Percentiles rank a stretch among this genome's conserved stretches.
Evolutionary conservation across 495 filamentous ascomycete genomes (phyloP).

Genomic region (Aspergillus funiculosus): DNA sequence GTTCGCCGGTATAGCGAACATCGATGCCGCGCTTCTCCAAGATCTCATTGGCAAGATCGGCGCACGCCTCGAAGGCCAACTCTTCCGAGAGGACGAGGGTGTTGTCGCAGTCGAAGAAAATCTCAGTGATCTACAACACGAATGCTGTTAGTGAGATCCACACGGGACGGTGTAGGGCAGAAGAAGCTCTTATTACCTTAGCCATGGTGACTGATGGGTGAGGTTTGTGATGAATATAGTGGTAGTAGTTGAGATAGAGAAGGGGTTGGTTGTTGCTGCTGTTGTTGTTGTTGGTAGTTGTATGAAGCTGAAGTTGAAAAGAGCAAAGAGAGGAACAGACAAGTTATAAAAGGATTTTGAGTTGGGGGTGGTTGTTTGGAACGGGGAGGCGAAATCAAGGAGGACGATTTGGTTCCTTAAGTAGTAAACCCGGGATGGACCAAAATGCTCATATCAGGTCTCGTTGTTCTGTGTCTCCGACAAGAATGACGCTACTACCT

Average conservation of each 20-base stretch:
- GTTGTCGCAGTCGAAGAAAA: slow-evolving; percentile 98
- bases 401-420: slow-evolving; percentile 10
- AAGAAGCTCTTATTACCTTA: slow-evolving; percentile 29
- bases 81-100: slow-evolving; percentile 90
- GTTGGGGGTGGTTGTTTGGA: background rate
- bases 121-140: slow-evolving; percentile 57
- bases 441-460: background rate
- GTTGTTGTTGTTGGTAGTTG: too few relatives aligned
- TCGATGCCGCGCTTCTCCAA: slow-evolving; percentile 58
- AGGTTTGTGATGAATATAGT: background rate
- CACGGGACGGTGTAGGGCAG: too few relatives aligned
- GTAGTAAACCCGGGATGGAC: slow-evolving; percentile 5
- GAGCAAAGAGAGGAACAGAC: background rate
- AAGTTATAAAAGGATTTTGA: slow-evolving; percentile 1
- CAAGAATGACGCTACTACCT: slow-evolving; percentile 7
- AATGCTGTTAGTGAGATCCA: slow-evolving; percentile 16
- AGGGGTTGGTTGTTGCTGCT: too few relatives aligned
- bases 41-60: slow-evolving; percentile 89
- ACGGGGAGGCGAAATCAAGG: background rate
- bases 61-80: slow-evolving; percentile 90
- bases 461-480: too few relatives aligned
- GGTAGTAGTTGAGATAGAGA: background rate
- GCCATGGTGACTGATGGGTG: slow-evolving; percentile 35
- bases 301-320: too few relatives aligned
- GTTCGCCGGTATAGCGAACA: slow-evolving; percentile 70